Evolutionary conservation across 768 basidiomycete genomes (phyloP), one percentile per base, ranked within the genome.

Genomic region (Naematelia encephala): DNA sequence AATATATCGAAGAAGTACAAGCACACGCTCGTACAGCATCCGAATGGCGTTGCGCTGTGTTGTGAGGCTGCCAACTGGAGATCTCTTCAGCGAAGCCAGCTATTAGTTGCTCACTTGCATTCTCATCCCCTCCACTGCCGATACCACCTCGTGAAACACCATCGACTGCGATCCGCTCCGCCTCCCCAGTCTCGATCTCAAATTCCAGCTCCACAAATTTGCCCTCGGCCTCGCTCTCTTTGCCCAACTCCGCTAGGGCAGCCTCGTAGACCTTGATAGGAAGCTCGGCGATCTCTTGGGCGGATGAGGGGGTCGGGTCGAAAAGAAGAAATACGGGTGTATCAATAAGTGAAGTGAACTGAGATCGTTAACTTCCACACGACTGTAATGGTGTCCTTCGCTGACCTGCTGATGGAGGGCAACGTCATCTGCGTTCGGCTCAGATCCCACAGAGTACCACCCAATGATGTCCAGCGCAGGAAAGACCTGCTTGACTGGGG

Each of bases 91-190:
- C 4, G 1, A 4, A 44, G 51, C 19, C n/a, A 19, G 30, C 19
- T n/a, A 56, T 8, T 10, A 4, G 5, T 13, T 14, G 81, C 88
- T 79, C 66, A 91, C 91, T 79, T 63, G 86, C 89, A 13, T 86
- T 89, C 44, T 86, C 87, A 62, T 86, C 88, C 26, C 85, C 88
- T 30, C 53, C 68, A 26, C 56, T 64, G 25, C 58, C 57, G 47
- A 56, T 64, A 28, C 56, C 74, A 49, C 90, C 89, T 8, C 89
- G 85, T 23, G 90, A 88, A 2, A 90, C 90, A 83, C 91, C 94
- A 75, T 98, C 94, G 0, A 99, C 96, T 4, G 96, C 96, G 62
- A 99, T 97, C 39, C 96, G 86, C 75, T 99, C 96, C 14, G 96
- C 96, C 79, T 99, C 96, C 29, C 94, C 96, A 0, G 94, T 97